phyloP scores from a whole-genome alignment of 2,329 filamentous ascomycete genomes.

The Fusarium chuoi region DNA sequence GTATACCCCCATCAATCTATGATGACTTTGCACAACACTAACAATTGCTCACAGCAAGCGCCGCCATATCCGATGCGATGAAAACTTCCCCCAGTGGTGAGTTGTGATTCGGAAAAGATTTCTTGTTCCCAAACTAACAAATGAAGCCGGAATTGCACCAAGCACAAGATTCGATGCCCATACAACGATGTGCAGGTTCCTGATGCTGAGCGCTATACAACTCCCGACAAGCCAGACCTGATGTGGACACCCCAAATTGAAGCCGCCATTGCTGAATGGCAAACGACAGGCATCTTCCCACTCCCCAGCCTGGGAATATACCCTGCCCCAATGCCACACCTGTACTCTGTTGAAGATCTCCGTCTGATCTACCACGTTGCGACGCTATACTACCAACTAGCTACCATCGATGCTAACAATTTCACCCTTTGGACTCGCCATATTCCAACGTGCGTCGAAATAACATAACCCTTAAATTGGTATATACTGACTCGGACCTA shows the following conservation, averaged over 20 bases:
- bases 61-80: conserved; percentile 96
- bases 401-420: conserved; percentile 78
- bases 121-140: conserved; percentile 9
- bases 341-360: conserved; percentile 80
- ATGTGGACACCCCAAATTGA: conserved; percentile 91
- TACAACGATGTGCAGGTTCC: conserved; percentile 86
- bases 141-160: conserved; percentile 92
- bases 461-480: not conserved
- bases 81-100: conserved; percentile 97
- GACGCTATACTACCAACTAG: conserved; percentile 84
- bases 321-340: conserved; percentile 76
- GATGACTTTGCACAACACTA: conserved; percentile 4
- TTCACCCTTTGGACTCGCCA: conserved; percentile 94
- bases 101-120: conserved; percentile 39
- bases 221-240: conserved; percentile 74
- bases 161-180: conserved; percentile 97
- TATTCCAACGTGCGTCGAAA: conserved; percentile 81
- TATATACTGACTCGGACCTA: conserved; percentile 36
- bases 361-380: conserved; percentile 92
- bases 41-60: conserved; percentile 70
- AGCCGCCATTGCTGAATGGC: conserved; percentile 83
- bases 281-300: conserved; percentile 83
- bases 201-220: conserved; percentile 69
- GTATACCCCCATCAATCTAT: conserved; percentile 49
- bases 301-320: conserved; percentile 84